Base-by-base conservation (phyloP, 1,284 basidiomycete species). In the Laetiporus sulphureus region DNA sequence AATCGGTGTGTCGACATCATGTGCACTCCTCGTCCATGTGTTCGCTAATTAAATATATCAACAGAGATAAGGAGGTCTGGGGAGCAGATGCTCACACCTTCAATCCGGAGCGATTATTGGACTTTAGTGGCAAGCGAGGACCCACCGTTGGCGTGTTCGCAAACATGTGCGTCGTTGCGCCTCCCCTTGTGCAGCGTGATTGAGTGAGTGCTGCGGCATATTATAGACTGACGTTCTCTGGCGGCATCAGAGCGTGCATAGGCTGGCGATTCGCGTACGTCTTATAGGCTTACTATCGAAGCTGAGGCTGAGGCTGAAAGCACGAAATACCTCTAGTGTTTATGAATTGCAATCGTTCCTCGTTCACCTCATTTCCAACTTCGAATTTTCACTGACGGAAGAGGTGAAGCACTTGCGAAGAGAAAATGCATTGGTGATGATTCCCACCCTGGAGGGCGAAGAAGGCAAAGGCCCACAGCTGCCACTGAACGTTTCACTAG, bases 41-140 rank as follows among this genome's bases (percentile, higher is more conserved):
- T 16, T 2, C 13, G 25, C 24, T 16, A 21, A 11, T 19, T 16
- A 6, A 20, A n/a, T 5, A 11, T 3, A 23, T 4, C 16, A 22
- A 20, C 23, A 30, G 12, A 36, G 40, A 16, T 21, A 39, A 12
- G 19, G 67, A 66, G 36, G 49, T 75, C 24, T 79, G 73, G 55
- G 75, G 75, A 6, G 61, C 68, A 29, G 73, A 77, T 47, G 73
- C 75, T 3, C 57, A 74, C 41, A 55, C 57, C 21, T 78, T 71
- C 55, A 72, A 73, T 44, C 76, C 76, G 2, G 68, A 73, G 34
- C 61, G 76, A 36, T 78, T 73, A 71, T 52, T 77, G n/a, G 57
- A 62, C 11, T 44, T 45, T 21, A 50, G 59, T 8, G 65, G 68
- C 45, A 67, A 65, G 54, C 67, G 65, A 46, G 64, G 65, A 12